Evolutionary conservation across 768 basidiomycete species (phyloP).

Genomic region (Phanerochaete carnosa): DNA sequence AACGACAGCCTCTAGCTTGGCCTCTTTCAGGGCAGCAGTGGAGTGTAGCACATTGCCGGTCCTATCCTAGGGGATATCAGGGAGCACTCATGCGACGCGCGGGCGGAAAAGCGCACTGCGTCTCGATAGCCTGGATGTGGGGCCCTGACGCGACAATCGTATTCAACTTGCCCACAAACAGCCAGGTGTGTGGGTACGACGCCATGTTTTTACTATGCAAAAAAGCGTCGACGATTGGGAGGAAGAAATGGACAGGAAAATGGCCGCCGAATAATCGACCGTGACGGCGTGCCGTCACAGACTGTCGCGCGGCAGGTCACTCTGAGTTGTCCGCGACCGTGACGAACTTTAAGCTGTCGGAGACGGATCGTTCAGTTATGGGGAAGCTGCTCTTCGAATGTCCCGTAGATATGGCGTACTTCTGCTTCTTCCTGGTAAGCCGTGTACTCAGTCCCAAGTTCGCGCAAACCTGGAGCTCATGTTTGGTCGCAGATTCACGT

Average conservation of each 20-base stretch:
- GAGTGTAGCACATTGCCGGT: conserved; percentile 50
- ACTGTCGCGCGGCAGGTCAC: too few relatives aligned
- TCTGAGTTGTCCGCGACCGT: too few relatives aligned
- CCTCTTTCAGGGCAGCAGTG: conserved; percentile 31
- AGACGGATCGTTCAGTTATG: background rate
- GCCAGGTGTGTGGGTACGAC: conserved; percentile 44
- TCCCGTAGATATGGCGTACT: conserved; percentile 67
- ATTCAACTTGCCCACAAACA: conserved; percentile 36
- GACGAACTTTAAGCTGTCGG: too few relatives aligned
- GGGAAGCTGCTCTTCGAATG: conserved; percentile 46
- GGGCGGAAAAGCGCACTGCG: conserved; percentile 38
- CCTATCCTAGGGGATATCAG: conserved; percentile 30
- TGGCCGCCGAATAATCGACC: background rate
- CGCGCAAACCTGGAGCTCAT: background rate
- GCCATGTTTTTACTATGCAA: background rate
- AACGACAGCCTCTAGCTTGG: conserved; percentile 30
- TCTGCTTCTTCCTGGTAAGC: conserved; percentile 63
- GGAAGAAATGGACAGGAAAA: background rate
- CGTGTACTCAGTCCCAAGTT: background rate
- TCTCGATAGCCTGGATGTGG: conserved; percentile 58
- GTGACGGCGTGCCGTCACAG: background rate
- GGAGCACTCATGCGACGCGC: conserved; percentile 2
- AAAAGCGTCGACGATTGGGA: background rate
- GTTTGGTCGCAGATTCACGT: conserved; percentile 54
- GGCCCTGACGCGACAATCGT: conserved; percentile 54